Evolutionary conservation across 163 green algal species (phyloP).

Genomic region (Volvox carteri): DNA sequence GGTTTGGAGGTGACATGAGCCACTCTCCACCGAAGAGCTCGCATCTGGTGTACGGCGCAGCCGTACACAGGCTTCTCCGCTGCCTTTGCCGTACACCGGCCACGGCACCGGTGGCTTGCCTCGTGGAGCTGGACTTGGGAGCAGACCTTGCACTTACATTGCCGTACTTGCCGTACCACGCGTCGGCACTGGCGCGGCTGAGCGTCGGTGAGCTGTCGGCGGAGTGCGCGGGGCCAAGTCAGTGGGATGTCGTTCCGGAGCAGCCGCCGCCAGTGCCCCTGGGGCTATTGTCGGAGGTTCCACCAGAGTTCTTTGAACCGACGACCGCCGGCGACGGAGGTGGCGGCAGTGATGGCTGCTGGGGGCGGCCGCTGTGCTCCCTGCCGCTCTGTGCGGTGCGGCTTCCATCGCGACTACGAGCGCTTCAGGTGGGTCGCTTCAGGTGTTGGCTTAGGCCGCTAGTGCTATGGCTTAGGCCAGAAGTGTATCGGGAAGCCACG

Average conservation of each 20-base stretch:
- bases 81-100: neutral
- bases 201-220: conserved; percentile 32
- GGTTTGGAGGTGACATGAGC: neutral
- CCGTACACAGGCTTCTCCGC: neutral
- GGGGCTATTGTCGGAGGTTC: neutral
- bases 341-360: neutral
- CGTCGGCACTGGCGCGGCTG: conserved; percentile 20
- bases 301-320: neutral
- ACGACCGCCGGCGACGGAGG: neutral
- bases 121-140: conserved; percentile 35
- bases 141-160: conserved; percentile 14
- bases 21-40: neutral
- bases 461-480: no score
- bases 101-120: neutral
- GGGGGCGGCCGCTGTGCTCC: neutral
- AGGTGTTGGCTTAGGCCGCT: no score
- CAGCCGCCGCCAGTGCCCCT: neutral
- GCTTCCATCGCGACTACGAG: conserved; percentile 21
- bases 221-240: neutral
- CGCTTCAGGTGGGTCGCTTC: neutral
- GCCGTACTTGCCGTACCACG: conserved; percentile 24
- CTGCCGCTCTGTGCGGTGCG: neutral
- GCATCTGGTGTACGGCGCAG: conserved; percentile 8
- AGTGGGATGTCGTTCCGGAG: conserved; percentile 29
- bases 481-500: no score